Evolutionary conservation across 495 filamentous ascomycete genomes (phyloP).

Genomic region (Xylaria curta): DNA sequence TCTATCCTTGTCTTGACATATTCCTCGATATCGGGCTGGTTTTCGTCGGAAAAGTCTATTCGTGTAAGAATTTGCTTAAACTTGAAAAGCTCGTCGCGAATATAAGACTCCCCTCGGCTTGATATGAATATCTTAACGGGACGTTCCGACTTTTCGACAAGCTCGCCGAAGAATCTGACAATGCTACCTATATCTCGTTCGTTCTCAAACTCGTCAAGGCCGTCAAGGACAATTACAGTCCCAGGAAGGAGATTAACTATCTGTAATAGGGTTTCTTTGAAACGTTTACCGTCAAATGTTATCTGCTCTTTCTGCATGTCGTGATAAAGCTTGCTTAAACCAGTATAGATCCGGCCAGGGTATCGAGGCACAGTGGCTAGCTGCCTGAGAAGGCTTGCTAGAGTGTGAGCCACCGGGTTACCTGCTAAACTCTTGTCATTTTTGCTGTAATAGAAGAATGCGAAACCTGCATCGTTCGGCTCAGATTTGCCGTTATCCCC

Average conservation of each 20-base stretch:
- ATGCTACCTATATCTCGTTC: neutral
- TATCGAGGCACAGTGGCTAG: slow-evolving; percentile 34
- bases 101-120: slow-evolving; percentile 46
- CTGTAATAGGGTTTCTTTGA: neutral
- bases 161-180: slow-evolving; percentile 23
- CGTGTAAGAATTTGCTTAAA: neutral
- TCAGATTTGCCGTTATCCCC: neutral
- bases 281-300: neutral
- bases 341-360: neutral
- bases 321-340: neutral
- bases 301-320: neutral
- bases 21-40: slow-evolving; percentile 1
- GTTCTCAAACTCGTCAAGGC: slow-evolving; percentile 3
- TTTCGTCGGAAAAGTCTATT: neutral
- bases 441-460: slow-evolving; percentile 49
- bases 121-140: slow-evolving; percentile 51
- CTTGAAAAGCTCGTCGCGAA: slow-evolving; percentile 18
- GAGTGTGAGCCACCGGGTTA: slow-evolving; percentile 34
- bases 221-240: slow-evolving; percentile 1
- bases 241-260: neutral
- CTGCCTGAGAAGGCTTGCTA: slow-evolving; percentile 45
- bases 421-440: slow-evolving; percentile 35
- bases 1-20: neutral
- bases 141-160: slow-evolving; percentile 36
- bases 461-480: slow-evolving; percentile 38